These are phyloP conservation scores for Rhododendron mucronatum DNA, from an alignment of 148 eudicot genomes.

Conservation along the genomic window DNA sequence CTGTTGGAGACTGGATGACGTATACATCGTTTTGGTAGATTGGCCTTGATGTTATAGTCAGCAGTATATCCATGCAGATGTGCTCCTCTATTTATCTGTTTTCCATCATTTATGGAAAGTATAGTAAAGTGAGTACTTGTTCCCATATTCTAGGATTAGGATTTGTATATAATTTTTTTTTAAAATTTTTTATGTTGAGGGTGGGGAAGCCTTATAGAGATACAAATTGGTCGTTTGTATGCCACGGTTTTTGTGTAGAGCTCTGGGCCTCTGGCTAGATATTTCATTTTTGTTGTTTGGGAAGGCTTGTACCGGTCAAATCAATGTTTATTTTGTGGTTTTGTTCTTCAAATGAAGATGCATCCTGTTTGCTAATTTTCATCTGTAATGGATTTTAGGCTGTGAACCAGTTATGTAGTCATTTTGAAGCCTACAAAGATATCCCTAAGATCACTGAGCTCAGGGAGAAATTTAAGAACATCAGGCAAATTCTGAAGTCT, in stretches of 20 bases:
- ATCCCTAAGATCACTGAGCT: slow-evolving; percentile 91
- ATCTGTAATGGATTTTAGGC: slow-evolving; percentile 46
- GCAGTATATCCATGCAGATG: too few species aligned
- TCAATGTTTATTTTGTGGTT: not conserved
- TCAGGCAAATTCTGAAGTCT: slow-evolving; percentile 88
- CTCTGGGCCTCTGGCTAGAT: not conserved
- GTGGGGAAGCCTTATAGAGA: not conserved
- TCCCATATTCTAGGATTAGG: not conserved
- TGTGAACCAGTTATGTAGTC: slow-evolving; percentile 93
- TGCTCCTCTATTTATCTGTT: too few species aligned
- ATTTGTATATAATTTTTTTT: too few species aligned
- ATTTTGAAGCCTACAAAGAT: slow-evolving; percentile 97
- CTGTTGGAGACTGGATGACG: too few species aligned
- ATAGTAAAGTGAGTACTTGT: not conserved
- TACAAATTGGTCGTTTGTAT: not conserved
- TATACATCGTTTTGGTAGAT: too few species aligned
- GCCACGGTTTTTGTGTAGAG: not conserved
- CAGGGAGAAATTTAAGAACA: slow-evolving; percentile 89
- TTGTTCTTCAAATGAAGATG: not conserved
- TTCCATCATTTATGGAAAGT: not conserved
- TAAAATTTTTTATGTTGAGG: not conserved
- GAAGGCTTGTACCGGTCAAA: not conserved
- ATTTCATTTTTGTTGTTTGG: not conserved
- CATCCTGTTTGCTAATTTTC: not conserved
- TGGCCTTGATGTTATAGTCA: too few species aligned